Evolutionary conservation across 2,329 filamentous ascomycete genomes (phyloP), one percentile per base, ranked within the genome.

Genomic region (Calonectria henricotiae): DNA sequence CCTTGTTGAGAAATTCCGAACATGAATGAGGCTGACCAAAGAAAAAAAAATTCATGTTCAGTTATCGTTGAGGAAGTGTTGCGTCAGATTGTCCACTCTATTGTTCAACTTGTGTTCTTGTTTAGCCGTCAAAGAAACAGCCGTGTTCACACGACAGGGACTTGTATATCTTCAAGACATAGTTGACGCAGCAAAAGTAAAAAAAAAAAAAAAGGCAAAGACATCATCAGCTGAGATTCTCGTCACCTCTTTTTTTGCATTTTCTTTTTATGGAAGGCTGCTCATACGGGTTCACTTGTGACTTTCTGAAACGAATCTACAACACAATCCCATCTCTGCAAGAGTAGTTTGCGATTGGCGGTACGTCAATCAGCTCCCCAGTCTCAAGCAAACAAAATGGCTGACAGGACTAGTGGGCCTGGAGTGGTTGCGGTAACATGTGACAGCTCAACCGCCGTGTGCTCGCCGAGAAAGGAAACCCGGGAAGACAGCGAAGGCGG

Each of bases 381-480:
- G 4, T 30, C 27, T 30, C 27, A 30, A 30, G 27, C 27, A 30
- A 30, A n/a, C 51, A 61, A 23, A 44, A 44, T 61, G 37, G 39
- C 55, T 17, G 39, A 27, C 17, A 15, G 6, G 17, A 32, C 15
- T 23, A 30, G 55, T 20, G 39, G 55, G 39, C 51, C 32, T 25
- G 37, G 39, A 43, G 20, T 12, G 43, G 15, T 20, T 9, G 27
- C 25, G 35, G 51, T 25, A 23, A 13, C 5, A 39, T 58, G 13
- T 30, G 20, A 23, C 32, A 30, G 37, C 51, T 58, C 51, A 39
- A 37, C 32, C 15, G 20, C 32, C 51, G 15, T 58, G 32, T 15
- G 37, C 51, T 27, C 13, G 51, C 51, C 51, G 5, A 58, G 35
- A 58, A 58, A 8, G 51, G 51, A 58, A 58, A 58, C 51, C 20